A percentile compares a stretch with the other conserved stretches of the same genome.
Conservation (phyloP, 768 basidiomycete genomes). For the Ephemerocybe angulata region DNA sequence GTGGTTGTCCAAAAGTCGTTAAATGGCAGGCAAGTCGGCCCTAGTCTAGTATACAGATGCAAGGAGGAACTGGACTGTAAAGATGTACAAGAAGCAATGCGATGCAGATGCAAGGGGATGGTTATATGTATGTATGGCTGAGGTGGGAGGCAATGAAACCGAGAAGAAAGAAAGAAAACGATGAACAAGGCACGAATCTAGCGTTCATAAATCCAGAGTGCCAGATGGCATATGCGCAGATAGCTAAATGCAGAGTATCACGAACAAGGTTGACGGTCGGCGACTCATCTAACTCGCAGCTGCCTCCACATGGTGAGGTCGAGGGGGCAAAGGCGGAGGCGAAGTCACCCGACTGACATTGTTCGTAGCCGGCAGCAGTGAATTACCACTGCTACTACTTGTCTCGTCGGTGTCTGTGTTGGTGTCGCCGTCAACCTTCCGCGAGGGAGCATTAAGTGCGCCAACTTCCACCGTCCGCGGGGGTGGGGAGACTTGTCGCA, state of each 20-base stretch:
- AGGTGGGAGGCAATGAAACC: not conserved
- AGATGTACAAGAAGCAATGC: not conserved
- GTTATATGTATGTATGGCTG: not conserved
- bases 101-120: not conserved
- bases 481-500: not conserved
- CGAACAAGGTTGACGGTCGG: not conserved
- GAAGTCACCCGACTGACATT: not conserved
- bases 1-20: too few species aligned
- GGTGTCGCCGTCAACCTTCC: too few species aligned
- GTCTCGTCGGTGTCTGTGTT: not conserved
- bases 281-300: not conserved
- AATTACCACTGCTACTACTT: not conserved
- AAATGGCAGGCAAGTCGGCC: not conserved
- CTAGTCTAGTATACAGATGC: not conserved
- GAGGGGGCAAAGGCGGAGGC: conserved; percentile 1
- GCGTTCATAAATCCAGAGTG: too few species aligned
- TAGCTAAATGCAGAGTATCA: not conserved
- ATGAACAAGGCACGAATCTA: not conserved
- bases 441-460: not conserved
- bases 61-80: not conserved
- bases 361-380: not conserved
- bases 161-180: not conserved
- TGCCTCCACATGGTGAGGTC: not conserved
- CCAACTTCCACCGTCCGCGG: not conserved
- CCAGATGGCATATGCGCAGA: too few species aligned